These are phyloP conservation scores for Pyrenophora teres DNA, from an alignment of 2,329 filamentous ascomycete genomes.

Conservation along the genomic window DNA sequence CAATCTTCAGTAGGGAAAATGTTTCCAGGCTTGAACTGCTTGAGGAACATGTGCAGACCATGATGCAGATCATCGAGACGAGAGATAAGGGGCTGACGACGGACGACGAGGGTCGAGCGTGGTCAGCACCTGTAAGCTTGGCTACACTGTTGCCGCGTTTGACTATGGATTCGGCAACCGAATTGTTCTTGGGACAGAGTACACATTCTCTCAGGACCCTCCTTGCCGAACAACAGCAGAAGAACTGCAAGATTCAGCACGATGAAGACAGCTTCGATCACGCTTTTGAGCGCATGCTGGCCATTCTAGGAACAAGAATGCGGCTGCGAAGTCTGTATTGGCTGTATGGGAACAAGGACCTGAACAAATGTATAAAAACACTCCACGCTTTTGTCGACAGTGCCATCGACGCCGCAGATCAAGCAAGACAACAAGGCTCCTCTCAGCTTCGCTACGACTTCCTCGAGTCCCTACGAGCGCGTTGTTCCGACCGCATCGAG, in stretches of 20 bases:
- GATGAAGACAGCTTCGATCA: conserved; percentile 1
- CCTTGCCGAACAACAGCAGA: neutral
- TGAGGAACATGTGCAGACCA: conserved; percentile 2
- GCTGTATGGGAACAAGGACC: conserved; percentile 6
- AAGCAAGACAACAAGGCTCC: neutral
- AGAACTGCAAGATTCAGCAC: neutral
- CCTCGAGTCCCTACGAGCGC: conserved; percentile 3
- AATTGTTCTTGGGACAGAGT: conserved; percentile 4
- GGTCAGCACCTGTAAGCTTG: conserved; percentile 5
- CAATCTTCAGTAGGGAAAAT: conserved; percentile 7
- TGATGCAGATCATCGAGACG: neutral
- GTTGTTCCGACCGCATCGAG: conserved; percentile 5
- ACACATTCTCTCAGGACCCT: neutral
- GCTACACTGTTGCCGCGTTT: conserved; percentile 3
- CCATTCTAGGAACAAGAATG: conserved; percentile 8
- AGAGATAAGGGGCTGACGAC: neutral
- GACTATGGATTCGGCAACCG: conserved; percentile 10
- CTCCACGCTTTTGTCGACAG: conserved; percentile 7
- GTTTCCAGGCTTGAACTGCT: conserved; percentile 4
- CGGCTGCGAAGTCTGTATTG: conserved; percentile 8
- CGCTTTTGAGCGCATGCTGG: conserved; percentile 8
- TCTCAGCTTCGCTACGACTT: conserved; percentile 7
- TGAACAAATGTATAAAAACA: conserved; percentile 1
- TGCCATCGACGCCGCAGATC: conserved; percentile 7
- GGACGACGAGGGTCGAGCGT: neutral